These are phyloP conservation scores for Aspergillus japonicus DNA, from an alignment of 2,329 filamentous ascomycete genomes.

Conservation along the genomic window DNA sequence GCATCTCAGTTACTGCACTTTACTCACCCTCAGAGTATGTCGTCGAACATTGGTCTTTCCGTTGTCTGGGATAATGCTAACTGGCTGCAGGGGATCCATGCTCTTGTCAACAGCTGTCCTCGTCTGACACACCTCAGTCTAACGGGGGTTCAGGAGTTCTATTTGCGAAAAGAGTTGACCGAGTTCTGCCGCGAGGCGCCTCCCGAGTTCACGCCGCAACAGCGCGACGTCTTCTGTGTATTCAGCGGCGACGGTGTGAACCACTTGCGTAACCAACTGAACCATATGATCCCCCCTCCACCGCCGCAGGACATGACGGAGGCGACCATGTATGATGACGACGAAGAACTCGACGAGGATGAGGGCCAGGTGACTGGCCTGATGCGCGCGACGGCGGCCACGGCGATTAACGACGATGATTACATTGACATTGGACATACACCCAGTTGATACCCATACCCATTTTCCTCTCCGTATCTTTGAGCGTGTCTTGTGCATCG, in stretches of 20 bases:
- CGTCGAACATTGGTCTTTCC: constrained; percentile 61
- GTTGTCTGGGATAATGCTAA: background rate
- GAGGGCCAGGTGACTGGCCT: constrained; percentile 43
- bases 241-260: constrained; percentile 86
- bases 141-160: constrained; percentile 91
- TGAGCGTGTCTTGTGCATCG: constrained; percentile 18
- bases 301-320: constrained; percentile 34
- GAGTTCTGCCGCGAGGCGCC: constrained; percentile 85
- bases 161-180: constrained; percentile 80
- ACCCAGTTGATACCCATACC: constrained; percentile 36
- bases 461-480: constrained; percentile 10
- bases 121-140: constrained; percentile 91
- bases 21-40: constrained; percentile 58
- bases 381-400: constrained; percentile 42
- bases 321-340: constrained; percentile 46
- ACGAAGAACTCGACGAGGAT: constrained; percentile 45
- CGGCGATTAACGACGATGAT: constrained; percentile 43
- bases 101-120: constrained; percentile 84
- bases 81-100: constrained; percentile 72
- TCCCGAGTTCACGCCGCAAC: constrained; percentile 88
- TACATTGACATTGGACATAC: constrained; percentile 39
- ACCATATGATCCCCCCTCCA: constrained; percentile 41
- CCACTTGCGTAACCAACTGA: constrained; percentile 75
- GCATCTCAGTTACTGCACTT: constrained; percentile 91
- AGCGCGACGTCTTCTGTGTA: constrained; percentile 93